These are phyloP conservation scores for Trametes versicolor DNA, from an alignment of 1,284 basidiomycete genomes.

Conservation along the genomic window DNA sequence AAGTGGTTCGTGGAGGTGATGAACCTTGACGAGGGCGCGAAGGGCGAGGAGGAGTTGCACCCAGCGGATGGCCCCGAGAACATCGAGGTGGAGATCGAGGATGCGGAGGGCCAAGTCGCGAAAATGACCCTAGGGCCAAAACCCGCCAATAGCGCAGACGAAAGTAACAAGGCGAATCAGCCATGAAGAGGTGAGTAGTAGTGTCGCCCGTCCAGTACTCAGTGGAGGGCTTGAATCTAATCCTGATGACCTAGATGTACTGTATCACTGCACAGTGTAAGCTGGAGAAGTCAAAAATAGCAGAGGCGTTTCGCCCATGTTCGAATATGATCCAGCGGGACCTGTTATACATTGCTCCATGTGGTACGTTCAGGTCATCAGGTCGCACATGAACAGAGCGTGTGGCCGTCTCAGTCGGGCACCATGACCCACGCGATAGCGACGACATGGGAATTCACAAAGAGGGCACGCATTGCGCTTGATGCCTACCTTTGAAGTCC, in stretches of 20 bases:
- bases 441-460: too few relatives aligned
- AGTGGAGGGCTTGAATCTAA: background rate
- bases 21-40: slow-evolving; percentile 64
- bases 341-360: background rate
- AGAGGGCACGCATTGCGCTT: too few relatives aligned
- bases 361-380: background rate
- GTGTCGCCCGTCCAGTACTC: background rate
- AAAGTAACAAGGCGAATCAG: slow-evolving; percentile 1
- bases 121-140: slow-evolving; percentile 58
- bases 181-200: slow-evolving; percentile 7
- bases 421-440: too few relatives aligned
- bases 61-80: slow-evolving; percentile 48
- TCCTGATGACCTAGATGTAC: background rate
- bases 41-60: slow-evolving; percentile 47
- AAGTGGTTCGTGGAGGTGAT: slow-evolving; percentile 81
- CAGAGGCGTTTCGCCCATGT: slow-evolving; percentile 3
- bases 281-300: slow-evolving; percentile 13
- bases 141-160: slow-evolving; percentile 2
- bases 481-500: too few relatives aligned
- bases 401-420: background rate
- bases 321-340: background rate
- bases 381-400: background rate
- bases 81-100: slow-evolving; percentile 72
- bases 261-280: background rate
- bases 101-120: slow-evolving; percentile 71